Evolutionary conservation across 805 yeast species (phyloP).

Genomic region (Spathaspora girioi): DNA sequence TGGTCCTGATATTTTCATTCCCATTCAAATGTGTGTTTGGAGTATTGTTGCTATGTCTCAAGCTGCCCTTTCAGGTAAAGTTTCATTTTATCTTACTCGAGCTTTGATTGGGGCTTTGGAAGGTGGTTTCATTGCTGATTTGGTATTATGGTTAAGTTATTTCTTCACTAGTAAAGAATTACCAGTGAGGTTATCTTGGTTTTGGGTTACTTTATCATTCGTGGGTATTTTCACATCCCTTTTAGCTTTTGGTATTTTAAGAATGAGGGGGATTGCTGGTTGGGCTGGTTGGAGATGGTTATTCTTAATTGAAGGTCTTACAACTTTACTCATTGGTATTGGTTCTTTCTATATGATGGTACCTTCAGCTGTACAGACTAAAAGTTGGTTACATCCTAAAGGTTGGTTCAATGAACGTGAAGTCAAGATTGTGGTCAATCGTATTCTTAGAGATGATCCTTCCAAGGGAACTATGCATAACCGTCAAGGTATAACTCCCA

Average conservation of each 20-base stretch:
- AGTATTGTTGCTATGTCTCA: conserved; percentile 53
- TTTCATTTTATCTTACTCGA: conserved; percentile 46
- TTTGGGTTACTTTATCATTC: conserved; percentile 25
- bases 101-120: conserved; percentile 53
- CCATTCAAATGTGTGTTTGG: conserved; percentile 56
- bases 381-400: conserved; percentile 40
- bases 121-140: conserved; percentile 70
- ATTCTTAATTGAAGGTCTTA: conserved; percentile 56
- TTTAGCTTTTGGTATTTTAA: conserved; percentile 50
- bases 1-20: conserved; percentile 64
- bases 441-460: conserved; percentile 62
- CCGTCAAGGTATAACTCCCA: conserved; percentile 46
- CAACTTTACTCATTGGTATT: conserved; percentile 52
- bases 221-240: conserved; percentile 24
- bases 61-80: conserved; percentile 21
- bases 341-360: conserved; percentile 45
- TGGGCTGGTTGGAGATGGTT: conserved; percentile 61
- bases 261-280: conserved; percentile 44
- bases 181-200: conserved; percentile 51
- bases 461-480: conserved; percentile 60
- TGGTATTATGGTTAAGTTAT: conserved; percentile 60
- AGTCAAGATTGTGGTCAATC: conserved; percentile 54
- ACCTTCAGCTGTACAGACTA: conserved; percentile 50
- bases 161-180: conserved; percentile 60
- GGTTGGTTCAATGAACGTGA: conserved; percentile 53